Conservation (phyloP, 768 basidiomycete species). For the Suillus americanus region DNA sequence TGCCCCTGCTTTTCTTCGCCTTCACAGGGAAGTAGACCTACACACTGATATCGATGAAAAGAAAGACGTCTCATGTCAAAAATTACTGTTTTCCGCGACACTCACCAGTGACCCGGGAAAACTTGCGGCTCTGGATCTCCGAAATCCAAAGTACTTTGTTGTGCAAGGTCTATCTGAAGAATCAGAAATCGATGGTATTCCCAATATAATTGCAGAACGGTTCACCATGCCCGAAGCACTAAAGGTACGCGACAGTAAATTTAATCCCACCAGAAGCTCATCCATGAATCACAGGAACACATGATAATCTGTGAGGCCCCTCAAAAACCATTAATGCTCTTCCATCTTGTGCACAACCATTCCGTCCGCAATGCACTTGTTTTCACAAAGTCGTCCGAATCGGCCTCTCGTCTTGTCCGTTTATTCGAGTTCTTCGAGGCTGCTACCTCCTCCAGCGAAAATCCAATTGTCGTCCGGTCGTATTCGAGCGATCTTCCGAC, state of each 20-base stretch:
- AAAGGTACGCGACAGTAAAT: constrained; percentile 44
- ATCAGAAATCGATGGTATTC: constrained; percentile 36
- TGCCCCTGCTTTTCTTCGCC: constrained; percentile 56
- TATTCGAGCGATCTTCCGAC: constrained; percentile 87
- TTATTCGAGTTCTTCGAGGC: constrained; percentile 82
- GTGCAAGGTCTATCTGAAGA: constrained; percentile 55
- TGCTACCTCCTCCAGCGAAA: constrained; percentile 27
- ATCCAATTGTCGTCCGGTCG: constrained; percentile 51
- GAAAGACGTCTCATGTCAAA: constrained; percentile 77
- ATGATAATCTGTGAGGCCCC: constrained; percentile 79
- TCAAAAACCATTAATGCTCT: constrained; percentile 85
- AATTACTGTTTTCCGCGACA: constrained; percentile 94
- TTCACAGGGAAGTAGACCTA: constrained; percentile 17
- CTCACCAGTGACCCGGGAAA: constrained; percentile 94
- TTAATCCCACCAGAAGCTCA: constrained; percentile 2
- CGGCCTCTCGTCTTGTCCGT: constrained; percentile 76
- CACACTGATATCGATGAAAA: constrained; percentile 56
- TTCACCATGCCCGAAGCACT: constrained; percentile 82
- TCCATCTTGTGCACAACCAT: constrained; percentile 74
- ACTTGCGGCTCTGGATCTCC: constrained; percentile 76
- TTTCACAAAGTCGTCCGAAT: constrained; percentile 97
- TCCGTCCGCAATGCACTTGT: constrained; percentile 73
- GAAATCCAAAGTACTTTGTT: constrained; percentile 84
- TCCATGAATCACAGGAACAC: constrained; percentile 58
- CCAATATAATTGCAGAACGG: constrained; percentile 66